Percentiles rank a stretch among this genome's conserved stretches.
Evolutionary conservation across 176 grass and related monocot genomes (phyloP).

Genomic region (Eremochloa ophiuroides): DNA sequence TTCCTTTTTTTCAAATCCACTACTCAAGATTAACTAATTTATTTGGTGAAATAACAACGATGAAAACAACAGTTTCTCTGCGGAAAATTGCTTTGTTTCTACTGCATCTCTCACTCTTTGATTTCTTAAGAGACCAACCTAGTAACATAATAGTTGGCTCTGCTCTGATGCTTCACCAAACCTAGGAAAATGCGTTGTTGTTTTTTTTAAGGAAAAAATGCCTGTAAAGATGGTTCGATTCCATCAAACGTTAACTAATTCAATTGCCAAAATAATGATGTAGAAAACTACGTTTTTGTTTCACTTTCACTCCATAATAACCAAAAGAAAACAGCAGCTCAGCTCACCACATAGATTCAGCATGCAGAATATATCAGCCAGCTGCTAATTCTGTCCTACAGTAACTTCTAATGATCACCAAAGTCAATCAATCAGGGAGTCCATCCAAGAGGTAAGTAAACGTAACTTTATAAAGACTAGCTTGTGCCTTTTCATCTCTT

Average conservation of each 20-base stretch:
- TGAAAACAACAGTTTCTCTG: slow-evolving; percentile 9
- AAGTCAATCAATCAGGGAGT: not conserved
- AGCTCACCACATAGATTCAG: not conserved
- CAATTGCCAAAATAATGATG: slow-evolving; percentile 8
- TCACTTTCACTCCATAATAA: not conserved
- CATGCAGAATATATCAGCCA: not conserved
- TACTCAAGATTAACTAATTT: not conserved
- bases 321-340: slow-evolving; percentile 3
- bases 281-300: slow-evolving; percentile 20
- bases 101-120: slow-evolving; percentile 26
- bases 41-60: slow-evolving; percentile 14
- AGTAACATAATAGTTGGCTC: not conserved
- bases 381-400: not conserved
- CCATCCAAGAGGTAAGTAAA: not conserved
- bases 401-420: not conserved
- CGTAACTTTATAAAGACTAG: not conserved
- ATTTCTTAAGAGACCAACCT: slow-evolving; percentile 42
- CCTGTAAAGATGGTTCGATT: not conserved
- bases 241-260: slow-evolving; percentile 9
- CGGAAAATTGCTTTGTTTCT: slow-evolving; percentile 26
- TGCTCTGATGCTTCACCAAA: slow-evolving; percentile 41
- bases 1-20: not conserved
- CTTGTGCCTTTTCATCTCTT: slow-evolving; percentile 11
- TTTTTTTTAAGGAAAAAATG: not conserved
- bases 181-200: not conserved